Percentiles rank a stretch among this genome's conserved stretches.
Evolutionary conservation across 352 stramenopile species (phyloP).

Genomic region (Stramenopiles sp.): DNA sequence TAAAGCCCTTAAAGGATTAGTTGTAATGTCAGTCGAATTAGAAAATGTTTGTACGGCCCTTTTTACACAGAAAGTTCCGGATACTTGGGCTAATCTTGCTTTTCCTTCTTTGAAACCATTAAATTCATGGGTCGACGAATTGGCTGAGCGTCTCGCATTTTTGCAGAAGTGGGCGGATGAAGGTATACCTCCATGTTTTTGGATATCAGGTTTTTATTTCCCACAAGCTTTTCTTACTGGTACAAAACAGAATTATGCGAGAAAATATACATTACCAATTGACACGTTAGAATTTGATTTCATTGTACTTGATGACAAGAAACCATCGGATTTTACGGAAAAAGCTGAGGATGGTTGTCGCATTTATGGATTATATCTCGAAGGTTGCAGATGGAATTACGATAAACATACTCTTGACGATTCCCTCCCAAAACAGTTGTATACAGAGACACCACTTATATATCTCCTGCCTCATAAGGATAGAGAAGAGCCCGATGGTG

Average conservation of each 20-base stretch:
- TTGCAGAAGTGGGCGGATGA: slow-evolving; percentile 53
- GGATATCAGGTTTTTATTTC: slow-evolving; percentile 81
- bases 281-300: slow-evolving; percentile 32
- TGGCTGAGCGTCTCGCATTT: slow-evolving; percentile 53
- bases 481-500: slow-evolving; percentile 27
- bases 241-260: slow-evolving; percentile 63
- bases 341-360: slow-evolving; percentile 34
- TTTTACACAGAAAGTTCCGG: slow-evolving; percentile 54
- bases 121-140: slow-evolving; percentile 55
- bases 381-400: slow-evolving; percentile 41
- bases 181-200: slow-evolving; percentile 47
- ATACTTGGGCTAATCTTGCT: slow-evolving; percentile 27
- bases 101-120: slow-evolving; percentile 34
- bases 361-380: slow-evolving; percentile 43
- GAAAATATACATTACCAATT: slow-evolving; percentile 55
- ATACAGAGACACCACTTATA: slow-evolving; percentile 49
- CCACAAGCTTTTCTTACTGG: slow-evolving; percentile 74
- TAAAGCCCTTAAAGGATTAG: slow-evolving; percentile 58
- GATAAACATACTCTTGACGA: slow-evolving; percentile 34
- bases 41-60: slow-evolving; percentile 56
- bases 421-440: slow-evolving; percentile 55
- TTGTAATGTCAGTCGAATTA: slow-evolving; percentile 65
- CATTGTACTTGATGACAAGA: slow-evolving; percentile 30
- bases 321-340: slow-evolving; percentile 21
- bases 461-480: slow-evolving; percentile 34